These are phyloP conservation scores for Candida multigemmis DNA, from an alignment of 805 yeast genomes.

Conservation along the genomic window DNA sequence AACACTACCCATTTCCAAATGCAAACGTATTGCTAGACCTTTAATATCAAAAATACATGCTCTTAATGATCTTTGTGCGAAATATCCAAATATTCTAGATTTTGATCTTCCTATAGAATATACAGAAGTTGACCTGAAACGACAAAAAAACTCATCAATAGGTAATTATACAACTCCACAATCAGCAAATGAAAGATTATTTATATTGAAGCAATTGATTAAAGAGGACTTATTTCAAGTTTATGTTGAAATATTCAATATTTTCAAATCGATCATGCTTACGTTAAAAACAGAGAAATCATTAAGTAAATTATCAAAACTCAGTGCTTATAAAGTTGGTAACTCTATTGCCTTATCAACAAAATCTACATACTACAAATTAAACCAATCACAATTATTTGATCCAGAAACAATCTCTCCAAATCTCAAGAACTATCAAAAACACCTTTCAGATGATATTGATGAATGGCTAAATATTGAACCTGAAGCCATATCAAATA, in stretches of 20 bases:
- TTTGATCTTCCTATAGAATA: slow-evolving; percentile 1
- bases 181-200: slow-evolving; percentile 13
- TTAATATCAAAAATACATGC: slow-evolving; percentile 25
- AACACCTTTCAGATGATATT: slow-evolving; percentile 20
- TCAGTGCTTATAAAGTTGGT: slow-evolving; percentile 19
- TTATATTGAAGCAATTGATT: slow-evolving; percentile 14
- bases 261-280: slow-evolving; percentile 16
- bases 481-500: slow-evolving; percentile 12
- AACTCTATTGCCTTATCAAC: slow-evolving; percentile 24
- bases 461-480: slow-evolving; percentile 28
- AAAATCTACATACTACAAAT: slow-evolving; percentile 21
- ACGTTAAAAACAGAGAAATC: background rate
- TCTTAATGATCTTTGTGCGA: slow-evolving; percentile 16
- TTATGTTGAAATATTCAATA: slow-evolving; percentile 21
- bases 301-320: slow-evolving; percentile 5
- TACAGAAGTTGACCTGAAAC: no score
- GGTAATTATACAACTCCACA: slow-evolving; percentile 7
- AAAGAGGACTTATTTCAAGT: slow-evolving; percentile 16
- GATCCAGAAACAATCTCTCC: slow-evolving; percentile 17
- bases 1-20: slow-evolving; percentile 11
- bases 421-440: slow-evolving; percentile 11
- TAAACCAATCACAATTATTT: slow-evolving; percentile 18
- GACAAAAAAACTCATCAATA: background rate
- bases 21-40: slow-evolving; percentile 28
- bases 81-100: slow-evolving; percentile 12